Evolutionary conservation across 345 rosid genomes (phyloP).

Genomic region (Isatis tinctoria): DNA sequence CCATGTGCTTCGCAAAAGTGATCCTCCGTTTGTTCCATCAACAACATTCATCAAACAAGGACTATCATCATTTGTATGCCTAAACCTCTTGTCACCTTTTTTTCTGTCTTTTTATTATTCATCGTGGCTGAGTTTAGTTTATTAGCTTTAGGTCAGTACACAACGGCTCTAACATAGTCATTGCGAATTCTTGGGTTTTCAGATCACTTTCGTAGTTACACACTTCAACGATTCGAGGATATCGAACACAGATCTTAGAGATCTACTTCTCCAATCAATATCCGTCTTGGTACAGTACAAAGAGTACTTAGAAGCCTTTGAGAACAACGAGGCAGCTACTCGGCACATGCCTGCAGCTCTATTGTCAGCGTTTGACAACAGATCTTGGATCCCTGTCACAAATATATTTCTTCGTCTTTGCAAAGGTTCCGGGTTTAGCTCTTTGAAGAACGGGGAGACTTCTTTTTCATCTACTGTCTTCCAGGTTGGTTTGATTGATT

Average conservation of each 20-base stretch:
- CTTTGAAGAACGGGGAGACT: slow-evolving; percentile 77
- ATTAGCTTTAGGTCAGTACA: not conserved
- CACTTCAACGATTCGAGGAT: slow-evolving; percentile 93
- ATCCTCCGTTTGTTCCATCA: slow-evolving; percentile 85
- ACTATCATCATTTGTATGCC: slow-evolving; percentile 86
- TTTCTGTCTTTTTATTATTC: not conserved
- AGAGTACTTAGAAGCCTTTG: slow-evolving; percentile 82
- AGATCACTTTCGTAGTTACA: slow-evolving; percentile 85
- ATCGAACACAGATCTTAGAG: slow-evolving; percentile 80
- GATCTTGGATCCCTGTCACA: slow-evolving; percentile 93
- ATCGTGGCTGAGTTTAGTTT: not conserved
- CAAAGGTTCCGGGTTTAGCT: slow-evolving; percentile 80
- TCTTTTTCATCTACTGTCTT: slow-evolving; percentile 77
- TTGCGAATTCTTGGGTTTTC: slow-evolving; percentile 24
- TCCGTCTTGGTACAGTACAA: slow-evolving; percentile 86
- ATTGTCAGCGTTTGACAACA: slow-evolving; percentile 86
- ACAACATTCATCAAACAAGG: slow-evolving; percentile 86
- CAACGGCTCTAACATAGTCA: not conserved
- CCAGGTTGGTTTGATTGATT: slow-evolving; percentile 49
- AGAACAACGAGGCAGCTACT: slow-evolving; percentile 80
- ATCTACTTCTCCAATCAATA: slow-evolving; percentile 94
- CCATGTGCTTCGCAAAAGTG: slow-evolving; percentile 94
- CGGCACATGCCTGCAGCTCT: slow-evolving; percentile 71
- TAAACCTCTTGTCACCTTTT: not conserved
- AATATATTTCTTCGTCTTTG: slow-evolving; percentile 85